Percentiles rank a stretch among this genome's conserved stretches.
phyloP scores from a whole-genome alignment of 345 rosid genomes.

The Litchi chinensis region DNA sequence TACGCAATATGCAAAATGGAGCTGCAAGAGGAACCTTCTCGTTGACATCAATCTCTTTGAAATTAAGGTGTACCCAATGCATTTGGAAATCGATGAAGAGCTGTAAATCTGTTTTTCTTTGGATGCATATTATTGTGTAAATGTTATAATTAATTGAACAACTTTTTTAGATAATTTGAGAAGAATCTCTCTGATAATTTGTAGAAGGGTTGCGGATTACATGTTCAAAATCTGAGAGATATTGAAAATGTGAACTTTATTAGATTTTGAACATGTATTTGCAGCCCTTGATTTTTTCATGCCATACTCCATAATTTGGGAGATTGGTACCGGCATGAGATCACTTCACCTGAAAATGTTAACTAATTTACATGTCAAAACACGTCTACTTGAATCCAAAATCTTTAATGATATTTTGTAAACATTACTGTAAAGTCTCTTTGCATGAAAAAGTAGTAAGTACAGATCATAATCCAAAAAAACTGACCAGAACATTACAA shows the following conservation, averaged over 20 bases:
- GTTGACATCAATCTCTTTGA: conserved; percentile 11
- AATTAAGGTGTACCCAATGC: background rate
- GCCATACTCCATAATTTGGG: conserved; percentile 93
- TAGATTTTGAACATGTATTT: too few species aligned
- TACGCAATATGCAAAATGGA: conserved; percentile 72
- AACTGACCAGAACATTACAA: conserved; percentile 9
- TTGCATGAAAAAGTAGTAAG: background rate
- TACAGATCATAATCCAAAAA: background rate
- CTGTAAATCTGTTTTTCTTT: background rate
- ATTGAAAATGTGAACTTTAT: too few species aligned
- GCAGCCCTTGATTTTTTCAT: background rate
- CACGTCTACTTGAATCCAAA: background rate
- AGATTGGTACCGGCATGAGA: conserved; percentile 95
- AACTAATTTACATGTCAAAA: conserved; percentile 13
- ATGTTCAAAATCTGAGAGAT: too few species aligned
- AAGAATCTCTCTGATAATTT: too few species aligned
- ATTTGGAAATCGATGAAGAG: background rate
- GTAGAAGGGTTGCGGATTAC: too few species aligned
- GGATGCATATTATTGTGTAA: background rate
- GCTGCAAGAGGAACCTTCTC: conserved; percentile 55
- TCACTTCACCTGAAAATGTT: conserved; percentile 68
- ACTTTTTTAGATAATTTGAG: too few species aligned
- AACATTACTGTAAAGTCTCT: conserved; percentile 9
- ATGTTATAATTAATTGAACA: conserved; percentile 7
- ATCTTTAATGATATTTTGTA: background rate